Conservation (phyloP, 2,329 filamentous ascomycete genomes). For the Emmonsia crescens region DNA sequence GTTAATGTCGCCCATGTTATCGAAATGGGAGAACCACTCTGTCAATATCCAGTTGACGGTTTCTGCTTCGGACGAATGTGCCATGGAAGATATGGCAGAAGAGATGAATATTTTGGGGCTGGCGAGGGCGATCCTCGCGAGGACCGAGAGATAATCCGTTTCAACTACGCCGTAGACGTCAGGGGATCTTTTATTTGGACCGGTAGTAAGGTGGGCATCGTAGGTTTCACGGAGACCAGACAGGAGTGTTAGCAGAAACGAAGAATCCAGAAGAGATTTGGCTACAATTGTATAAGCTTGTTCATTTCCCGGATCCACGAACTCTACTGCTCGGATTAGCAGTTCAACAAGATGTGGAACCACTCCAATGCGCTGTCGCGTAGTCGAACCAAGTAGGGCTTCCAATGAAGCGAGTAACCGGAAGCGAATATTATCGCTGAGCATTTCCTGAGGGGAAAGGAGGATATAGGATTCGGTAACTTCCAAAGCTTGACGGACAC, state of each 20-base stretch:
- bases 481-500: conserved; percentile 50
- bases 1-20: conserved; percentile 36
- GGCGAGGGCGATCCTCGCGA: conserved; percentile 66
- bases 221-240: conserved; percentile 55
- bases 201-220: conserved; percentile 69
- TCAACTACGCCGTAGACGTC: conserved; percentile 65
- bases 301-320: conserved; percentile 46
- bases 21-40: conserved; percentile 41
- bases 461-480: conserved; percentile 62
- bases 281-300: conserved; percentile 53
- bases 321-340: conserved; percentile 52
- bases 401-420: conserved; percentile 30
- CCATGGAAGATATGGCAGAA: conserved; percentile 33
- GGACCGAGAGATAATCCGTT: conserved; percentile 73
- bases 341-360: conserved; percentile 48
- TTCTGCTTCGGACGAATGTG: conserved; percentile 22
- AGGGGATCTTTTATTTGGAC: conserved; percentile 60
- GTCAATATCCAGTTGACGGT: conserved; percentile 34
- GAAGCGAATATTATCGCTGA: conserved; percentile 30
- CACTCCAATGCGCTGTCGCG: conserved; percentile 29
- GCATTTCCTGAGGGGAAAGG: conserved; percentile 44
- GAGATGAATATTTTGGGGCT: conserved; percentile 58
- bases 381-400: conserved; percentile 28
- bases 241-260: conserved; percentile 53
- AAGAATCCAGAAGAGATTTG: conserved; percentile 53